These are phyloP conservation scores for Phytophthora macrochlamydospora DNA, from an alignment of 352 stramenopile species.

Conservation along the genomic window DNA sequence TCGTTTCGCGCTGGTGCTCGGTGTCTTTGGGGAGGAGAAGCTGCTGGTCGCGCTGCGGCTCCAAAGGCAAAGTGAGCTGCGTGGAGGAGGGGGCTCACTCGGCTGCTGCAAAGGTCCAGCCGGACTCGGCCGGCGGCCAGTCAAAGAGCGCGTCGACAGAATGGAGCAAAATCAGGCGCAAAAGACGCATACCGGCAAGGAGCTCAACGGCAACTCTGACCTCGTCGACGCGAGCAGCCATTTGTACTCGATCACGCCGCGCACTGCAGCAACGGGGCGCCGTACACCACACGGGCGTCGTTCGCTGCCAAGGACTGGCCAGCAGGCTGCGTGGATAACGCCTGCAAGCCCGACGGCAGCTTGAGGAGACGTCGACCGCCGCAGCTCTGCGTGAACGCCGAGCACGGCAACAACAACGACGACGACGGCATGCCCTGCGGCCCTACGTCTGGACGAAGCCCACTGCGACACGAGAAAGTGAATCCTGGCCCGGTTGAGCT, in stretches of 20 bases:
- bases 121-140: conserved; percentile 31
- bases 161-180: conserved; percentile 21
- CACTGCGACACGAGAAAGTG: conserved; percentile 1
- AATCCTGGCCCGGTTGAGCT: background rate
- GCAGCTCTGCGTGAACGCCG: too few species aligned
- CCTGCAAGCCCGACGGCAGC: background rate
- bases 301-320: background rate
- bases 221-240: conserved; percentile 1
- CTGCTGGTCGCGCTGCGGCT: conserved; percentile 22
- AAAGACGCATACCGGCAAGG: background rate
- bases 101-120: conserved; percentile 20
- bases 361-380: background rate
- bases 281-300: background rate
- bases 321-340: background rate
- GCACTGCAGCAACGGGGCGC: background rate
- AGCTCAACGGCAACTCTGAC: conserved; percentile 34
- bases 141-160: conserved; percentile 33
- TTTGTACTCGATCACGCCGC: background rate
- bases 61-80: conserved; percentile 34
- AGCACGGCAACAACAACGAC: background rate
- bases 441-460: background rate
- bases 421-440: background rate
- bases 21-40: conserved; percentile 15
- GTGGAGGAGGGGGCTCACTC: conserved; percentile 8
- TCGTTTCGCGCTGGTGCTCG: conserved; percentile 19